These are phyloP conservation scores for Henckelia pumila DNA, from an alignment of 257 asterid species.

Conservation along the genomic window DNA sequence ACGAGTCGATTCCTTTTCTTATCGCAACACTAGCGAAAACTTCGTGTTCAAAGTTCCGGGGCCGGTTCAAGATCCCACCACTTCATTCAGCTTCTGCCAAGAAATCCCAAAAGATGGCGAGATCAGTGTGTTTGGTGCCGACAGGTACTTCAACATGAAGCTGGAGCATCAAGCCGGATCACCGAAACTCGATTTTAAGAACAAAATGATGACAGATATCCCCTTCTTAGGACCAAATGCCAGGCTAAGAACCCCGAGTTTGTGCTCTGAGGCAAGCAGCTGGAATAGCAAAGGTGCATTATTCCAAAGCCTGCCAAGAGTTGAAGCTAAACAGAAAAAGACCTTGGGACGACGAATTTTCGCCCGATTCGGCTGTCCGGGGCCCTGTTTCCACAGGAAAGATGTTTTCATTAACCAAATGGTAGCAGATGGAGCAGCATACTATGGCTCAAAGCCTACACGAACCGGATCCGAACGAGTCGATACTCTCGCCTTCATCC, in stretches of 20 bases:
- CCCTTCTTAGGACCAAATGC: slow-evolving; percentile 8
- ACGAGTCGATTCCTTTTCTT: slow-evolving; percentile 39
- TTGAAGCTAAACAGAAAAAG: slow-evolving; percentile 42
- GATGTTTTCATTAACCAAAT: slow-evolving; percentile 29
- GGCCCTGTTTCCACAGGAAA: slow-evolving; percentile 58
- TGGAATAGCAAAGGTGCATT: slow-evolving; percentile 49
- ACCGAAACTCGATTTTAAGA: not conserved
- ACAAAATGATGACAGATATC: slow-evolving; percentile 14
- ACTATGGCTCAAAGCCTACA: slow-evolving; percentile 23
- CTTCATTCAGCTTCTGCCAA: slow-evolving; percentile 41
- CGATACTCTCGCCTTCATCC: slow-evolving; percentile 19
- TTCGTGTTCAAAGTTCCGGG: slow-evolving; percentile 40
- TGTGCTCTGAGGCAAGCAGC: slow-evolving; percentile 51
- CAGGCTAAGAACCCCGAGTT: slow-evolving; percentile 43
- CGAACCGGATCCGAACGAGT: slow-evolving; percentile 25
- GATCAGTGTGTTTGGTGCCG: slow-evolving; percentile 72
- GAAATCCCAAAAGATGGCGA: slow-evolving; percentile 42
- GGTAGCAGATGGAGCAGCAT: not conserved
- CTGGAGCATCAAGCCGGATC: slow-evolving; percentile 32
- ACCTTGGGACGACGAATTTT: slow-evolving; percentile 35
- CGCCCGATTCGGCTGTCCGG: slow-evolving; percentile 45
- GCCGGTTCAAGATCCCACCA: slow-evolving; percentile 43
- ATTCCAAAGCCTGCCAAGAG: slow-evolving; percentile 19
- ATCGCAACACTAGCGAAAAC: slow-evolving; percentile 40
- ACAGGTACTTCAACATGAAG: slow-evolving; percentile 75